A percentile compares a stretch with the other conserved stretches of the same genome.
These are phyloP conservation scores for Pontederia crassipes DNA, from an alignment of 176 grass and related monocot genomes.

Conservation along the genomic window DNA sequence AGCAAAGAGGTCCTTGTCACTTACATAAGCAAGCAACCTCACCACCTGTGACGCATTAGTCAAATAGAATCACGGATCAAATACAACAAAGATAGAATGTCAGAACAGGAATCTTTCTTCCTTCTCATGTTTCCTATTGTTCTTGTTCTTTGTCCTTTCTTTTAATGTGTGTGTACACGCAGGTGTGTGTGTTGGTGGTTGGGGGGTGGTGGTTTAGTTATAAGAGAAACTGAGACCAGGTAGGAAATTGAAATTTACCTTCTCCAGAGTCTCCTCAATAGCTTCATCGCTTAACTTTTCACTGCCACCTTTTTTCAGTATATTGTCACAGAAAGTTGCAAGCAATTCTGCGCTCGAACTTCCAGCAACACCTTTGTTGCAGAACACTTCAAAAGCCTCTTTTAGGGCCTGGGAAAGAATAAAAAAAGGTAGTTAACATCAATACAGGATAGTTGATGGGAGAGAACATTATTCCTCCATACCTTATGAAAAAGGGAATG, in stretches of 20 bases:
- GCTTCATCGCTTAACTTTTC: conserved; percentile 35
- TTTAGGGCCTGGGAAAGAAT: conserved; percentile 15
- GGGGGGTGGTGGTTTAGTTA: not conserved
- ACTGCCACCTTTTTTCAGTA: conserved; percentile 27
- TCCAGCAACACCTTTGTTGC: conserved; percentile 30
- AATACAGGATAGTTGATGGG: not conserved
- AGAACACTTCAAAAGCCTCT: conserved; percentile 34
- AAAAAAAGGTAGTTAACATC: not conserved
- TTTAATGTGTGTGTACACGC: not conserved
- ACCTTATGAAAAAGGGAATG: conserved; percentile 27
- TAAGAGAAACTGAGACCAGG: not conserved
- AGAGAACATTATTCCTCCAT: not conserved
- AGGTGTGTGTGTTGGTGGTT: no score
- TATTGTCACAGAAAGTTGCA: conserved; percentile 30
- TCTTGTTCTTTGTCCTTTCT: not conserved
- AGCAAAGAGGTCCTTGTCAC: conserved; percentile 37
- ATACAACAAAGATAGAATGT: no score
- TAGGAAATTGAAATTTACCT: conserved; percentile 5
- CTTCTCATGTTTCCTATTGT: not conserved
- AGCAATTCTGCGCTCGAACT: conserved; percentile 30
- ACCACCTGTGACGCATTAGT: conserved; percentile 19
- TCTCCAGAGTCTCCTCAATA: conserved; percentile 34
- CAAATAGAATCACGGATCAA: no score
- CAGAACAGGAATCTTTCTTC: no score
- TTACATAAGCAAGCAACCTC: conserved; percentile 29